Evolutionary conservation across 345 rosid species (phyloP), one percentile per base, ranked within the genome.

Genomic region (Citrus hindsii): DNA sequence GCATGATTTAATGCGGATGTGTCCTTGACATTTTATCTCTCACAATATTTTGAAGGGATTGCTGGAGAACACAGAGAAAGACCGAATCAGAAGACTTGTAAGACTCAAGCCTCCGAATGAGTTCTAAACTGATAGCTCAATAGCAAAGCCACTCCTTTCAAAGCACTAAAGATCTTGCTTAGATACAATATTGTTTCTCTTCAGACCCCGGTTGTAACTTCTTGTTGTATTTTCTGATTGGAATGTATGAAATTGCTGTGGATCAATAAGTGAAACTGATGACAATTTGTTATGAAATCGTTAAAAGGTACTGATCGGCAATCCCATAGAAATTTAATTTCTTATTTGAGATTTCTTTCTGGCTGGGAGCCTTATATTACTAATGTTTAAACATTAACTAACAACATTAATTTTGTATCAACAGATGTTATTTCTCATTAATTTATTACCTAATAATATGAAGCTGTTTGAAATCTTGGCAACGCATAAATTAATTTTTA

Each of bases 41-140:
- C 53, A 35, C 16, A 55, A 27, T 79, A 53, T 66, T 58, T 79
- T 83, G 68, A 25, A 92, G 95, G 95, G 95, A 61, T 84, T 85
- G 85, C 88, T 96, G 78, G 98, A 94, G 90, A 91, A 92, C 82
- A 86, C 95, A 0, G 99, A 96, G 67, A 94, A 86, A 76, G 98
- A 96, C 56, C 85, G 97, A 84, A 90, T 96, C 84, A 92, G 88
- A 81, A 92, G 98, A 79, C 83, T 92, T 60, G 76, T 88, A 51
- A 90, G 98, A 77, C 78, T 92, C 82, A 96, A 94, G 79, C 98
- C 99, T 85, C 99, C 98, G 1, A 88, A 91, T 0, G 99, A 92
- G 77, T 80, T 88, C 80, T 96, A 86, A 91, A 32, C 21, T 51
- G 55, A n/a, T 70, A 35, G 69, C 70, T 27, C 37, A 8, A 59